Conservation (phyloP, 2,329 filamentous ascomycete species). For the Curvularia verruculosa region DNA sequence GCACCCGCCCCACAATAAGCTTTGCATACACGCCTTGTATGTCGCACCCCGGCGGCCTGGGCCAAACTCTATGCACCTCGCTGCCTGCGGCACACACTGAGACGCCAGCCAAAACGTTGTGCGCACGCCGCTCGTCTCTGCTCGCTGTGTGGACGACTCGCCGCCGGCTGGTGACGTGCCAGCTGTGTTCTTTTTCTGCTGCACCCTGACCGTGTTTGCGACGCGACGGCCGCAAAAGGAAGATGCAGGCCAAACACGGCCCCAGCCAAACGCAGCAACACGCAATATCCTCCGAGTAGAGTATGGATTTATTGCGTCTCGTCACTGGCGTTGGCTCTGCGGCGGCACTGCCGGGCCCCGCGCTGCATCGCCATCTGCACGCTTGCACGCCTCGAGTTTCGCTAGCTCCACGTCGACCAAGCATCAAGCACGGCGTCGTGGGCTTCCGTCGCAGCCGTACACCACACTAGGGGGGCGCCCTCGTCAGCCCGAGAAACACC, state of each 20-base stretch:
- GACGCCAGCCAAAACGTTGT: constrained; percentile 11
- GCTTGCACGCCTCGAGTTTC: neutral
- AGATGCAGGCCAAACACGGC: neutral
- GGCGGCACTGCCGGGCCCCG: neutral
- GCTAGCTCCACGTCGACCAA: neutral
- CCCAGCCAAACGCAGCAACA: neutral
- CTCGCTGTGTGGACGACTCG: constrained; percentile 2
- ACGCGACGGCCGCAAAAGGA: constrained; percentile 7
- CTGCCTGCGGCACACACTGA: constrained; percentile 16
- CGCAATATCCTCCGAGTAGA: neutral
- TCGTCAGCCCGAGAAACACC: too few relatives aligned
- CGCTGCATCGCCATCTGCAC: neutral
- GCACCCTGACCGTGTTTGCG: constrained; percentile 2
- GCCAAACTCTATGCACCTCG: constrained; percentile 9
- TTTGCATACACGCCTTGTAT: constrained; percentile 2
- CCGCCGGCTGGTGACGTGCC: neutral
- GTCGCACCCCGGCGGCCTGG: neutral
- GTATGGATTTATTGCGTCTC: neutral
- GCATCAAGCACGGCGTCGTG: neutral
- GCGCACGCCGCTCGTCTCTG: neutral
- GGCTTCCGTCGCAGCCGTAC: neutral
- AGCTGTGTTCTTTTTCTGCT: neutral
- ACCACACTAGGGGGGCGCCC: neutral
- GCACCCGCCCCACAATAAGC: constrained; percentile 1
- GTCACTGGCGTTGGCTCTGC: neutral